Evolutionary conservation across 1,284 basidiomycete genomes (phyloP).

Genomic region (Ustilago sp.): DNA sequence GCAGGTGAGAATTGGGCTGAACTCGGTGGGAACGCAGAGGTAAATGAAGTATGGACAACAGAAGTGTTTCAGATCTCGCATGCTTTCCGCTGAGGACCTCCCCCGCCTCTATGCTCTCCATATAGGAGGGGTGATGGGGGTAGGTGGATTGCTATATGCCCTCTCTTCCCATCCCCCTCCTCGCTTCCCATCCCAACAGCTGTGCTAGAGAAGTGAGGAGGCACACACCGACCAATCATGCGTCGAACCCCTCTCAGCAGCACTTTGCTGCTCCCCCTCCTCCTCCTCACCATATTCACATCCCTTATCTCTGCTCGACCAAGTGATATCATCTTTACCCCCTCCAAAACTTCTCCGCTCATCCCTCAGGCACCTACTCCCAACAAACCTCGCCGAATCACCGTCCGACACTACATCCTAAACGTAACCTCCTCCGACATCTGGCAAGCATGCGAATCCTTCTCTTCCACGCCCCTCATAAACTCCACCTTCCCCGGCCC

Average conservation of each 20-base stretch:
- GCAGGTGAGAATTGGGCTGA: too few species aligned
- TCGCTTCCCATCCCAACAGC: too few species aligned
- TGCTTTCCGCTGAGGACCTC: too few species aligned
- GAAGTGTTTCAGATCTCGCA: too few species aligned
- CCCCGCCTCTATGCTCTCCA: too few species aligned
- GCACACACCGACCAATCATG: background rate
- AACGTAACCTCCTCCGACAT: conserved; percentile 21
- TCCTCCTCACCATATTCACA: background rate
- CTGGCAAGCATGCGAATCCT: conserved; percentile 24
- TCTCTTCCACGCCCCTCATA: conserved; percentile 22
- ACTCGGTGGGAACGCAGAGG: too few species aligned
- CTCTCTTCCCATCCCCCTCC: too few species aligned
- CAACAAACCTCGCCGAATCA: conserved; percentile 2
- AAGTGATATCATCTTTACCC: conserved; percentile 12
- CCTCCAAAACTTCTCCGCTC: background rate
- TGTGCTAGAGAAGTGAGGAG: too few species aligned
- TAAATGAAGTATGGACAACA: too few species aligned
- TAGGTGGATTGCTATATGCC: too few species aligned
- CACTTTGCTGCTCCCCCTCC: background rate
- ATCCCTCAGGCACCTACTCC: background rate
- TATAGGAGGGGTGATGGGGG: too few species aligned
- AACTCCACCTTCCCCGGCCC: conserved; percentile 60
- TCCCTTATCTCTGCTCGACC: background rate
- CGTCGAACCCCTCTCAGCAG: background rate
- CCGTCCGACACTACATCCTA: conserved; percentile 37